phyloP scores from a whole-genome alignment of 495 filamentous ascomycete species.

The Chaetomium fimeti region DNA sequence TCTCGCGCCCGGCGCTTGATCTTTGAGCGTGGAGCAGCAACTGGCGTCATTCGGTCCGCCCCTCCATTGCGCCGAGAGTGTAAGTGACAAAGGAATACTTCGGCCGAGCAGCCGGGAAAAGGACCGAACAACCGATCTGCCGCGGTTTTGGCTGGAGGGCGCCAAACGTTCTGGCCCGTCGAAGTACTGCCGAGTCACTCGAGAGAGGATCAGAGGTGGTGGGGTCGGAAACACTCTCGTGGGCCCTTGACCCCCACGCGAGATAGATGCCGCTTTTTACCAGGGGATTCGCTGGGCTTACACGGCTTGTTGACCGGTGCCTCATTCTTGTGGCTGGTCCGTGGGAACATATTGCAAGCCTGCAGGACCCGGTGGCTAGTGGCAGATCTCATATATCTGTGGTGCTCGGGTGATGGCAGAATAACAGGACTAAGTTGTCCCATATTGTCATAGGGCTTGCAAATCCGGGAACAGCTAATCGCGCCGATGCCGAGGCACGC shows the following conservation, averaged over 20 bases:
- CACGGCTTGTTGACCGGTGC: no score
- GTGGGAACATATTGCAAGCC: background rate
- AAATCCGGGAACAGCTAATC: no score
- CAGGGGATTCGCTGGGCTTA: background rate
- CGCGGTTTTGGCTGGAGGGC: constrained; percentile 5
- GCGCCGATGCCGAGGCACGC: constrained; percentile 3
- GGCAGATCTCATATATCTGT: background rate
- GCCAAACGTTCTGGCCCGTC: background rate
- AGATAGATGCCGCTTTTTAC: background rate
- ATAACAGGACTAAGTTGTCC: background rate
- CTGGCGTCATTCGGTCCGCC: constrained; percentile 22
- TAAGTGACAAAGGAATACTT: constrained; percentile 24
- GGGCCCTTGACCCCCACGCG: constrained; percentile 13
- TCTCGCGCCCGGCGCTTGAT: constrained; percentile 7
- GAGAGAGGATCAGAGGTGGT: constrained; percentile 4
- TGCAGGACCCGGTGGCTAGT: background rate
- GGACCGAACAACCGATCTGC: constrained; percentile 27
- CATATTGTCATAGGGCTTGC: background rate
- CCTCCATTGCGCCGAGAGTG: constrained; percentile 17
- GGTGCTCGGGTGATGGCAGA: background rate
- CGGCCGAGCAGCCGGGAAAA: constrained; percentile 13
- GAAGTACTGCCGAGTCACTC: constrained; percentile 24
- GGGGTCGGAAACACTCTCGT: constrained; percentile 1
- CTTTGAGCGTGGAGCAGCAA: constrained; percentile 2
- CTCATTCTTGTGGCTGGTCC: no score